Base-by-base conservation (phyloP, 176 grass and related monocot genomes). In the Poa annua region DNA sequence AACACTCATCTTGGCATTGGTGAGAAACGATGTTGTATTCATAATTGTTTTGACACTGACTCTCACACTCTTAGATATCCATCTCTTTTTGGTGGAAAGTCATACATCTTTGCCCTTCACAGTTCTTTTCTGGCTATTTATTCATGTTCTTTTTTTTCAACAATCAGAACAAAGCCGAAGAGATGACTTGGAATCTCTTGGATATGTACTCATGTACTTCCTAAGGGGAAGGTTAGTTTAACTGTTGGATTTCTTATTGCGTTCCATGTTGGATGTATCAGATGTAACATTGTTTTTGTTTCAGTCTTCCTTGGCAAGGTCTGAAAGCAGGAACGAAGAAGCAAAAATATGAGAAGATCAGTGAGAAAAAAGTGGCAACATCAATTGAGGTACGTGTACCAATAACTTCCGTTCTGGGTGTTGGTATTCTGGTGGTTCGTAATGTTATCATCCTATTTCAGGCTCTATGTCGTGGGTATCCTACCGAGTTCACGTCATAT, bases 1-100 rank as follows among this genome's bases (percentile, higher is more conserved):
- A 98, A 95, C 85, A 98, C 96, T 34, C 96, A 98, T 91, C 92
- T 98, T 88, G 96, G 92, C 85, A 95, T 95, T 72, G 92, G 96
- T 98, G 76, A 89, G 89, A 65, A 92, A 85, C 53, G 41, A 76
- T 70, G 49, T 25, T 81, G 16, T 82, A 80, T 44, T 59, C 47
- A 22, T 45, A 10, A 42, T 77, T 61, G 15, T 78, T 74, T 84
- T 66, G 8, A 20, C 7, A 38, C 38, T 67, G 64, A 48, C 59
- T 79, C 63, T 8, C 19, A 80, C 50, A n/a, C 19, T 8, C 32
- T 80, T 70, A 13, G 74, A 39, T 11, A 67, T 76, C 17, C 75
- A 21, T 78, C 60, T 79, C 38, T 34, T 85, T 14, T 53, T 9
- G 51, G 50, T 53, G 66, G 20, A 60, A 29, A 0, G 9, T 41